Base-by-base conservation (phyloP, 305 asterid genomes). In the Salvia sclarea region DNA sequence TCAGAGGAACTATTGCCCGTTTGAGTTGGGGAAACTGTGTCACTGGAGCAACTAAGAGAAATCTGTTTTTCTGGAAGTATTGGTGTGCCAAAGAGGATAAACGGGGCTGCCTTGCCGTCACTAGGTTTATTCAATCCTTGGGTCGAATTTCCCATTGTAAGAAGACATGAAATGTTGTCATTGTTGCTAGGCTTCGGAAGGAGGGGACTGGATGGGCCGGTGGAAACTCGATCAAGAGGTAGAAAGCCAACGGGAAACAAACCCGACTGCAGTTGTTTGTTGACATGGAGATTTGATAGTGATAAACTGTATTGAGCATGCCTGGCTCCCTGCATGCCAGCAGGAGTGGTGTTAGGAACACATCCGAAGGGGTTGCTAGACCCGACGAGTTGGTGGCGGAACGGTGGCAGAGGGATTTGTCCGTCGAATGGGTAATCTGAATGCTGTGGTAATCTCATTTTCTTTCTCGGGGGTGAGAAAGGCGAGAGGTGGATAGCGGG, bases 271-370 rank as follows among this genome's bases (percentile, higher is more conserved):
- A 80, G 56, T 10, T 38, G 61, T 72, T 82, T 79, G 74, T 76
- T 80, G 74, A 75, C 67, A 54, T 84, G 85, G 74, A 74, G 71
- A 76, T 84, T 86, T 35, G 94, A 75, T 78, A 82, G 67, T 3
- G 96, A 79, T 71, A 85, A 66, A 73, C 85, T 87, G 52, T 80
- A 86, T 80, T 77, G 95, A 81, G 91, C 85, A 70, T 91, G 98
- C 98, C 98, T 91, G 98, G 98, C 98, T 89, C 98, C 98, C 98
- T 91, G 98, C 95, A 91, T 91, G 98, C 98, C 97, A 81, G 96
- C 97, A 86, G 93, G 95, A 79, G 80, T 80, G 76, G 78, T 85
- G 81, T 82, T 84, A 4, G 82, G 81, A 68, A 80, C 86, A 85
- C 75, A 81, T 61, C 90, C 80, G 8, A 81, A 81, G 41, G 87